Evolutionary conservation across 2,329 filamentous ascomycete species (phyloP), one percentile per base, ranked within the genome.

Genomic region (Ophiostoma angusticollis): DNA sequence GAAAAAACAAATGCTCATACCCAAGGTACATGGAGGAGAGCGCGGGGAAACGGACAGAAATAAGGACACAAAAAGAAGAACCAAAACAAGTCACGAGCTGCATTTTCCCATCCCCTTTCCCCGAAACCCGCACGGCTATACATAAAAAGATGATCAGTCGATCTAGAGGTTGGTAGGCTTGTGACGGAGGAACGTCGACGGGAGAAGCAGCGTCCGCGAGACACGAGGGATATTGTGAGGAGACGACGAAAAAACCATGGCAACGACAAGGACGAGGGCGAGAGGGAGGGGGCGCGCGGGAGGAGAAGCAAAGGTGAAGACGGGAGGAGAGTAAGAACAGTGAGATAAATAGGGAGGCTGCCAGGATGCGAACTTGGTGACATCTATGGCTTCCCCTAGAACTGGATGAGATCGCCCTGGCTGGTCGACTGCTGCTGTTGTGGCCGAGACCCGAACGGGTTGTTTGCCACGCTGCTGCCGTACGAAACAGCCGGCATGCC

Each of bases 401-500:
- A 76, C 53, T 78, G 73, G 49, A 79, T 79, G 47, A 79, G 58
- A 52, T 79, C 73, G 12, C 53, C 54, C 45, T 57, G 54, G 32
- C 39, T 44, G 11, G 43, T 41, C 34, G 72, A 42, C 41, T 74
- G 66, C 45, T 65, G 63, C 50, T 68, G 67, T 50, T 70, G 70
- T 45, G 68, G 65, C 45, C 62, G 58, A 41, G 63, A 54, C n/a
- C 68, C 70, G 51, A 78, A 79, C 0, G 75, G 74, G 48, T 79
- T 80, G 55, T 60, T 68, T 44, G 54, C 63, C 39, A 55, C 57
- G 31, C 70, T 7, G 73, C 74, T 12, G 69, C 68, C 25, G 45
- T 80, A 79, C 32, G 64, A 68, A 21, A 72, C 61, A 23, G 64
- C 66, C 21, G 78, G 78, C 71, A 80, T 74, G 28, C 85, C 85